phyloP scores from a whole-genome alignment of 1,139 yeast genomes.

The Komagataea norvegica region DNA sequence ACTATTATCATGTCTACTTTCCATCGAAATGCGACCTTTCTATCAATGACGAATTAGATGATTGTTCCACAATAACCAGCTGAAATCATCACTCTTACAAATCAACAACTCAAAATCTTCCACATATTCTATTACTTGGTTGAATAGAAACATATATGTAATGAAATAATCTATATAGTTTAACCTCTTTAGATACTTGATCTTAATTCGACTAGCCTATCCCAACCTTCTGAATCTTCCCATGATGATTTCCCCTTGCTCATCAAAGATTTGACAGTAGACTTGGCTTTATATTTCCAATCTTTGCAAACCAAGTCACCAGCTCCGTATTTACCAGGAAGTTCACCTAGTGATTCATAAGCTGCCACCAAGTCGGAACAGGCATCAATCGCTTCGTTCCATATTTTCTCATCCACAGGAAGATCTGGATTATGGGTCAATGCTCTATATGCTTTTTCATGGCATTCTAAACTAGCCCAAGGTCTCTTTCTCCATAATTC shows the following conservation, averaged over 20 bases:
- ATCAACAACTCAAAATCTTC: too few relatives aligned
- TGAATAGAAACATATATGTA: too few relatives aligned
- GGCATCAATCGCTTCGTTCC: slow-evolving; percentile 80
- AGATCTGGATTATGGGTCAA: slow-evolving; percentile 60
- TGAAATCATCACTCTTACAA: too few relatives aligned
- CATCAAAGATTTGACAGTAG: slow-evolving; percentile 67
- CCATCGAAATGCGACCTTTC: slow-evolving; percentile 4
- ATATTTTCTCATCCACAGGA: slow-evolving; percentile 53
- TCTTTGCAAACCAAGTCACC: slow-evolving; percentile 84
- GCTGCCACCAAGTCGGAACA: slow-evolving; percentile 82
- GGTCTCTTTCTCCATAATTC: slow-evolving; percentile 85
- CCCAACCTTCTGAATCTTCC: slow-evolving; percentile 83
- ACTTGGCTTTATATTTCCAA: slow-evolving; percentile 83
- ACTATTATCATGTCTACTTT: slow-evolving; percentile 2
- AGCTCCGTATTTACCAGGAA: slow-evolving; percentile 80
- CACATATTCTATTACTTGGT: too few relatives aligned
- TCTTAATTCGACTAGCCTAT: slow-evolving; percentile 52
- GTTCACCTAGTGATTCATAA: slow-evolving; percentile 79
- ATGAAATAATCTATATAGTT: too few relatives aligned
- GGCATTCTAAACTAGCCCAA: slow-evolving; percentile 82
- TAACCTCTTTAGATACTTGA: slow-evolving; percentile 11
- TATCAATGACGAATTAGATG: neutral
- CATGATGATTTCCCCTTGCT: slow-evolving; percentile 75
- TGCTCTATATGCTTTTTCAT: slow-evolving; percentile 84
- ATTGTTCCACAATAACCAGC: neutral